These are phyloP conservation scores for Fusarium liriodendri DNA, from an alignment of 2,329 filamentous ascomycete genomes.

Conservation along the genomic window DNA sequence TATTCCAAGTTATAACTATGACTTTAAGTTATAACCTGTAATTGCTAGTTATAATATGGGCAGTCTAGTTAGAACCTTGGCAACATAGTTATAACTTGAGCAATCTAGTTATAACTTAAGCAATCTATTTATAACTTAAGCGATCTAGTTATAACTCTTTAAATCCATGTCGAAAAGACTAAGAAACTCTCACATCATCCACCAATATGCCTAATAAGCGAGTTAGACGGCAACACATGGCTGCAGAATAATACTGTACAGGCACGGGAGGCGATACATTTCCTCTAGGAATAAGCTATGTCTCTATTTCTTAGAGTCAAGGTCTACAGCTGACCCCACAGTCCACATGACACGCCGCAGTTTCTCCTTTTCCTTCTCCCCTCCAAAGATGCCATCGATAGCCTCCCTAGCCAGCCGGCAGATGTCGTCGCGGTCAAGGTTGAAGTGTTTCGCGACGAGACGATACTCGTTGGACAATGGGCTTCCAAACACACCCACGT, in stretches of 20 bases:
- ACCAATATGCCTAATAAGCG: not conserved
- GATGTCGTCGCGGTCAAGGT: slow-evolving; percentile 59
- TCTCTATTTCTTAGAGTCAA: not conserved
- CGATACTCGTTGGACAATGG: slow-evolving; percentile 81
- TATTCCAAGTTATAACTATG: not conserved
- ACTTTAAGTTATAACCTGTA: not conserved
- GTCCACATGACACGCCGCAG: slow-evolving; percentile 64
- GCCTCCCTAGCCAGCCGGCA: slow-evolving; percentile 69
- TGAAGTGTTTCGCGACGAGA: slow-evolving; percentile 78
- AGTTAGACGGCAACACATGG: not conserved
- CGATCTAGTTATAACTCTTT: not conserved
- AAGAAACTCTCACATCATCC: not conserved
- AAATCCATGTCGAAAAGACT: not conserved
- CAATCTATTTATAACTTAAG: not conserved
- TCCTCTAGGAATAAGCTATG: not conserved
- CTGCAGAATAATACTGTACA: too few relatives aligned
- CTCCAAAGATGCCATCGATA: slow-evolving; percentile 75
- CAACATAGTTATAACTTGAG: not conserved
- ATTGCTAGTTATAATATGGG: not conserved
- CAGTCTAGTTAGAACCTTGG: not conserved
- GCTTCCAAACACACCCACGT: slow-evolving; percentile 85
- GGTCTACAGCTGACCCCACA: not conserved
- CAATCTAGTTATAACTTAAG: not conserved
- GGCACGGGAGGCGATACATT: not conserved
- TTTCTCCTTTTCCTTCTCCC: slow-evolving; percentile 69